These are phyloP conservation scores for Tylopilus balloui DNA, from an alignment of 768 basidiomycete species.

Conservation along the genomic window DNA sequence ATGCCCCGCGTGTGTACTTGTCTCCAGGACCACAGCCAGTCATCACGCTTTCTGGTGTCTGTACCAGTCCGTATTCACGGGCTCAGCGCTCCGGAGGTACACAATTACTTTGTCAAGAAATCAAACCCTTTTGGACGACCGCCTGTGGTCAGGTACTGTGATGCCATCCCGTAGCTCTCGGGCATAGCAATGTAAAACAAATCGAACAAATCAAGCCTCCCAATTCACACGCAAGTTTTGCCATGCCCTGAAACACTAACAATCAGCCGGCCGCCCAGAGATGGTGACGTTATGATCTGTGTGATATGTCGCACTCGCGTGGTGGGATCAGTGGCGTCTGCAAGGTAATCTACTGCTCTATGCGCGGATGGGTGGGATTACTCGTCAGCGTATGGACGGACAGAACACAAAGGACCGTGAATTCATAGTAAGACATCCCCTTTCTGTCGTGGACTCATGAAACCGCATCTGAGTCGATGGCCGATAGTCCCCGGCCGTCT, in stretches of 20 bases:
- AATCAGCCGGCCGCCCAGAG: neutral
- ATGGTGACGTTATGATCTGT: slow-evolving; percentile 11
- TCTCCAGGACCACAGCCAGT: slow-evolving; percentile 7
- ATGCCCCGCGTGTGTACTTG: neutral
- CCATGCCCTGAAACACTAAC: neutral
- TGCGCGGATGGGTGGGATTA: neutral
- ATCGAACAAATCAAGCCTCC: neutral
- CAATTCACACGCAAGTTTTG: neutral
- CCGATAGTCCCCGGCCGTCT: slow-evolving; percentile 1
- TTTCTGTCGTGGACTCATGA: neutral
- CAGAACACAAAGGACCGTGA: neutral
- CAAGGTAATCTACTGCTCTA: slow-evolving; percentile 1
- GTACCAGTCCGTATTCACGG: neutral
- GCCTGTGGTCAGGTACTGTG: neutral
- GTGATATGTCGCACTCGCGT: neutral
- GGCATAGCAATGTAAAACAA: neutral
- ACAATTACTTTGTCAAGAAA: neutral
- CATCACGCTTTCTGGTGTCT: neutral
- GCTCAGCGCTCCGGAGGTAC: neutral
- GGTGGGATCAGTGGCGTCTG: slow-evolving; percentile 13
- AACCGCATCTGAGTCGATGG: neutral
- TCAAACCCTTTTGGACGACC: neutral
- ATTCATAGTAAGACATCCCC: neutral
- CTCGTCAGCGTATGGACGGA: neutral
- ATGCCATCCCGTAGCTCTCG: slow-evolving; percentile 1